Percentiles rank a stretch among this genome's conserved stretches.
These are phyloP conservation scores for Letharia lupina DNA, from an alignment of 495 filamentous ascomycete genomes.

Conservation along the genomic window DNA sequence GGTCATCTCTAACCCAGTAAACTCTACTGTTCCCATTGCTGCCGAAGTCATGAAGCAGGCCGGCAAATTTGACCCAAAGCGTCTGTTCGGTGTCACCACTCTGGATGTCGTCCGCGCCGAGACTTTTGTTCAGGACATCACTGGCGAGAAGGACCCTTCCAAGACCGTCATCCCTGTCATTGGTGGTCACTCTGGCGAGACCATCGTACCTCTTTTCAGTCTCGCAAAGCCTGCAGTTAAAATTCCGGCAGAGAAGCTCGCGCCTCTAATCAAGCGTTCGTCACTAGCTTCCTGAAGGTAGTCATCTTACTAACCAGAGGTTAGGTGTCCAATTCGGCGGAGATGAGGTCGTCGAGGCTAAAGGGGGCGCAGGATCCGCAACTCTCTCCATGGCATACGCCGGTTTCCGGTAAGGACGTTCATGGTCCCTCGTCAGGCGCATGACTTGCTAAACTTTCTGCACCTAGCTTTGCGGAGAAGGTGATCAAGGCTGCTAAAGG, in stretches of 20 bases:
- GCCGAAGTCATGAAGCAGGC: conserved; percentile 91
- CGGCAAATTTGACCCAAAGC: conserved; percentile 85
- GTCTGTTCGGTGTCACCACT: conserved; percentile 95
- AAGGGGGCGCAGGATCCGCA: conserved; percentile 90
- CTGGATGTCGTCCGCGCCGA: conserved; percentile 96
- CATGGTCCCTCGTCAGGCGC: neutral
- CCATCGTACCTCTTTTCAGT: conserved; percentile 96
- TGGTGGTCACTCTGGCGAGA: conserved; percentile 94
- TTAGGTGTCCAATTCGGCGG: conserved; percentile 90
- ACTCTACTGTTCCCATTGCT: conserved; percentile 96
- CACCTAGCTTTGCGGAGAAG: conserved; percentile 74
- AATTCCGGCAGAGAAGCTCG: conserved; percentile 80
- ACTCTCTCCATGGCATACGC: conserved; percentile 98
- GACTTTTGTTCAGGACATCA: conserved; percentile 85
- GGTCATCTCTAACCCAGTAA: conserved; percentile 98
- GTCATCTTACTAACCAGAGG: conserved; percentile 10
- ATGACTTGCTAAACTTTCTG: conserved; percentile 25
- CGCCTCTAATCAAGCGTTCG: conserved; percentile 76
- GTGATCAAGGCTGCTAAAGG: conserved; percentile 81
- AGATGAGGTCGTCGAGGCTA: conserved; percentile 97
- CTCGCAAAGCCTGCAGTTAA: conserved; percentile 68
- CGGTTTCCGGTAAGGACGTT: conserved; percentile 64
- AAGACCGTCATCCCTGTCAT: conserved; percentile 82
- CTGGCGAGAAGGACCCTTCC: conserved; percentile 70
- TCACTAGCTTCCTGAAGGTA: conserved; percentile 10